Conservation (phyloP, 306 rosid species). For the Quercus rubra region DNA sequence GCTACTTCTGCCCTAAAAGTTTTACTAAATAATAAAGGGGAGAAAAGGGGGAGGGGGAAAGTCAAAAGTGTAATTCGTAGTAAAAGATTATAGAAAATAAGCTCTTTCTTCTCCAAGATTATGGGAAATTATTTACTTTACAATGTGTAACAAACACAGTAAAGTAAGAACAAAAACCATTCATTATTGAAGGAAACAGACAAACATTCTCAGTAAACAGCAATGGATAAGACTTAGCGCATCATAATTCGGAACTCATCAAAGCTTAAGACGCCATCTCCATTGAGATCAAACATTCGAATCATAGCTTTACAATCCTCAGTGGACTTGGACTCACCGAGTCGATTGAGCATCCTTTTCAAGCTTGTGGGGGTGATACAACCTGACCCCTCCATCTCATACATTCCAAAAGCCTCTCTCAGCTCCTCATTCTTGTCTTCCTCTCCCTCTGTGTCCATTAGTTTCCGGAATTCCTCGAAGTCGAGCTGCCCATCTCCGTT, state of each 20-base stretch:
- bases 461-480: constrained; percentile 27
- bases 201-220: not conserved
- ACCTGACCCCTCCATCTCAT: constrained; percentile 25
- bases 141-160: not conserved
- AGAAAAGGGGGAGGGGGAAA: too few species aligned
- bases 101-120: not conserved
- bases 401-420: constrained; percentile 29
- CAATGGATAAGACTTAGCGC: constrained; percentile 16
- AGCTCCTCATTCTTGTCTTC: constrained; percentile 27
- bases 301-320: constrained; percentile 31
- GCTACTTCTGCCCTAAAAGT: too few species aligned
- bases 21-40: too few species aligned
- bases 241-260: constrained; percentile 33
- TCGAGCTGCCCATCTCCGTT: constrained; percentile 38
- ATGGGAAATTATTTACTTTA: not conserved
- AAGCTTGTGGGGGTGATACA: constrained; percentile 33
- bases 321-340: constrained; percentile 23
- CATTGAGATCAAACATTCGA: constrained; percentile 28
- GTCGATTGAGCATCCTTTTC: constrained; percentile 23
- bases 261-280: constrained; percentile 36
- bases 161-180: not conserved
- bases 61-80: too few species aligned
- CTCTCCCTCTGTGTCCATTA: constrained; percentile 17
- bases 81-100: not conserved
- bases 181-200: not conserved